Conservation (phyloP, 2,329 filamentous ascomycete genomes). For the Fusarium globosum region DNA sequence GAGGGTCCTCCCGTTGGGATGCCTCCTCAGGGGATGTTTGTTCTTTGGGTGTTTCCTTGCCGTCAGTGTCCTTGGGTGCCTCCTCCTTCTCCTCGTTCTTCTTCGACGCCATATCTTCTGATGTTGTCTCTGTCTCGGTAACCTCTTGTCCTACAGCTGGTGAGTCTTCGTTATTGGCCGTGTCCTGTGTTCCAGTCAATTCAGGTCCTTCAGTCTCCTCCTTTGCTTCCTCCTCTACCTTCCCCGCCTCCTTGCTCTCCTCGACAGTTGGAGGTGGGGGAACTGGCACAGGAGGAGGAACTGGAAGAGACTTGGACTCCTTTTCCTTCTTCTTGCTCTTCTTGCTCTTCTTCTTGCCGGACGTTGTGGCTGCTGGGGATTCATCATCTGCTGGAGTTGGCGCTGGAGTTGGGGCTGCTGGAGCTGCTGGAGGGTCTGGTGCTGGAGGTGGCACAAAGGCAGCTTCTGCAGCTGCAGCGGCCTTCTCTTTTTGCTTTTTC, state of each 20-base stretch:
- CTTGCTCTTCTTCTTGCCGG: constrained; percentile 37
- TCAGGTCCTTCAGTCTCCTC: constrained; percentile 27
- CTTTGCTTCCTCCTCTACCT: constrained; percentile 31
- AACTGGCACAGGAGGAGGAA: constrained; percentile 7
- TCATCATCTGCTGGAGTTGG: constrained; percentile 20
- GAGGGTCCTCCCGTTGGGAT: background rate
- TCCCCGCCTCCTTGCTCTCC: constrained; percentile 31
- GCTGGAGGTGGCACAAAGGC: constrained; percentile 9
- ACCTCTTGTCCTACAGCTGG: constrained; percentile 7
- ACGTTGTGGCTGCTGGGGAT: constrained; percentile 5
- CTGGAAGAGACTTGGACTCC: constrained; percentile 9
- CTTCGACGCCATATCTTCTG: constrained; percentile 2
- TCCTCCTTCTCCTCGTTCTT: constrained; percentile 24
- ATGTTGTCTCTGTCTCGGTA: constrained; percentile 11
- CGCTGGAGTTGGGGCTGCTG: constrained; percentile 8
- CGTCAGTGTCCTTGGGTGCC: background rate
- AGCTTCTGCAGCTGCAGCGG: constrained; percentile 11
- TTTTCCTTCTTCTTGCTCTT: constrained; percentile 41
- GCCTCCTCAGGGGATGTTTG: constrained; percentile 15
- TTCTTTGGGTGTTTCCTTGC: constrained; percentile 24
- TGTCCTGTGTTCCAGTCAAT: constrained; percentile 22
- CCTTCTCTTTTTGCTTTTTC: constrained; percentile 29
- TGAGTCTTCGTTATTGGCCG: constrained; percentile 13
- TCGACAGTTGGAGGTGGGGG: constrained; percentile 9
- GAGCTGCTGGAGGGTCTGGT: constrained; percentile 24